Conservation (phyloP, 352 stramenopile species). For the Globisporangium nagaii region DNA sequence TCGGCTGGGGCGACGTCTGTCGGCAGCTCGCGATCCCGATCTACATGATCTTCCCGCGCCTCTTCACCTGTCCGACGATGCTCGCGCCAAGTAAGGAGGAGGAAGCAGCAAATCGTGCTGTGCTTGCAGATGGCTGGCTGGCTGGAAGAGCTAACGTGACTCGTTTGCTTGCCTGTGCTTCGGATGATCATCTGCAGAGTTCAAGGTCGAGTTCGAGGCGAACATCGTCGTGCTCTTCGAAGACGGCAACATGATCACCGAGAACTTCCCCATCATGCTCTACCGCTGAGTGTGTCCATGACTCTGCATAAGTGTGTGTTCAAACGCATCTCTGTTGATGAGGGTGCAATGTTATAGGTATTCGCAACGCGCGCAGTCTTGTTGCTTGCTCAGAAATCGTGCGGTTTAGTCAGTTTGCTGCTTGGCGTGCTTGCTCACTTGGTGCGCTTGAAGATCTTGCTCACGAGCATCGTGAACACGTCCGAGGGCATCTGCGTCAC, state of each 20-base stretch:
- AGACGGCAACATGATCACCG: slow-evolving; percentile 88
- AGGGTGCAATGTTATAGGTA: too few relatives aligned
- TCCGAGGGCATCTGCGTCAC: slow-evolving; percentile 85
- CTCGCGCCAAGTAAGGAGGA: slow-evolving; percentile 48
- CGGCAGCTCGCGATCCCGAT: slow-evolving; percentile 89
- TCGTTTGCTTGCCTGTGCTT: not conserved
- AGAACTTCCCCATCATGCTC: slow-evolving; percentile 86
- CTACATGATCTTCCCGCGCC: slow-evolving; percentile 92
- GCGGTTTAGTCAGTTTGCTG: too few relatives aligned
- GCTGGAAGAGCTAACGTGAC: too few relatives aligned
- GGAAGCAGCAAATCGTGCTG: not conserved
- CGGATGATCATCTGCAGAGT: slow-evolving; percentile 27
- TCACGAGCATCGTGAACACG: slow-evolving; percentile 92
- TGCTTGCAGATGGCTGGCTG: too few relatives aligned
- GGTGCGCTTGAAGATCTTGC: slow-evolving; percentile 96
- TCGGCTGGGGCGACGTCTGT: slow-evolving; percentile 88
- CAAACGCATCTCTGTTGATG: too few relatives aligned
- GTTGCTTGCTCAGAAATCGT: not conserved
- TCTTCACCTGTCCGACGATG: slow-evolving; percentile 92
- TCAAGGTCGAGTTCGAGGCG: slow-evolving; percentile 91
- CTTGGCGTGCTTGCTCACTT: slow-evolving; percentile 66
- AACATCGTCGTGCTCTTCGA: slow-evolving; percentile 92
- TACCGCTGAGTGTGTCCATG: too few relatives aligned
- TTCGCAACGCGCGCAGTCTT: too few relatives aligned
- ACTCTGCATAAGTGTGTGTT: too few relatives aligned